Conservation (phyloP, 2,329 filamentous ascomycete genomes). For the Septoria petroselini region DNA sequence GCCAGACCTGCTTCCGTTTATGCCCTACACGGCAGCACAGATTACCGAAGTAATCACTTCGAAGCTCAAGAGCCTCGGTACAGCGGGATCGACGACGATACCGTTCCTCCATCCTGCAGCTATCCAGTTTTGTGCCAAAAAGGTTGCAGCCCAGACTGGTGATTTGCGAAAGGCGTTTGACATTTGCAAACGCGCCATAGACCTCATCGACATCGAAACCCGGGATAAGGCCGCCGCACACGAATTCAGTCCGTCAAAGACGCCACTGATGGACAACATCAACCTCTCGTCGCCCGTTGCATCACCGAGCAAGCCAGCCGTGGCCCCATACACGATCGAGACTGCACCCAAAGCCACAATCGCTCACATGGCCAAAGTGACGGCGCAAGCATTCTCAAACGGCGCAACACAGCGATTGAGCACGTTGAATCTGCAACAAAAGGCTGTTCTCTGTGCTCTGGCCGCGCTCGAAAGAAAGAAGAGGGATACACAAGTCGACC, state of each 20-base stretch:
- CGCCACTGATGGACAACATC: constrained; percentile 73
- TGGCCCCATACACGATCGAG: constrained; percentile 59
- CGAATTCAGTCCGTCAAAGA: constrained; percentile 62
- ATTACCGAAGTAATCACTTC: constrained; percentile 83
- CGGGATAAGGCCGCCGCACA: constrained; percentile 65
- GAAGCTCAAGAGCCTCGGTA: constrained; percentile 68
- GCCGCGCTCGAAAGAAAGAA: constrained; percentile 79
- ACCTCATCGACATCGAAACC: constrained; percentile 83
- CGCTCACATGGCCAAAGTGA: constrained; percentile 86
- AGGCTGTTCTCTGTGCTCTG: constrained; percentile 85
- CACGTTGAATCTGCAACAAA: constrained; percentile 90
- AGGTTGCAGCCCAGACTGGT: constrained; percentile 89
- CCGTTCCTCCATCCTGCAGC: constrained; percentile 93
- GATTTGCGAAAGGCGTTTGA: constrained; percentile 95
- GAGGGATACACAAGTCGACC: constrained; percentile 43
- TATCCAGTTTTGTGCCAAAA: constrained; percentile 89
- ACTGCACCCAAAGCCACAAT: constrained; percentile 87
- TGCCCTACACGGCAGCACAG: constrained; percentile 85
- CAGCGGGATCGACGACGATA: constrained; percentile 48
- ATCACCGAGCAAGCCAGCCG: constrained; percentile 44
- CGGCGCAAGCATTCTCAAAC: constrained; percentile 84
- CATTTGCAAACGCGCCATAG: constrained; percentile 83
- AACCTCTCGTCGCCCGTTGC: constrained; percentile 63
- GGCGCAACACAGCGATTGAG: constrained; percentile 80
- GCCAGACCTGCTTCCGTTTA: constrained; percentile 82